Conservation (phyloP, 116 monocot genomes). For the Iris pallida region DNA sequence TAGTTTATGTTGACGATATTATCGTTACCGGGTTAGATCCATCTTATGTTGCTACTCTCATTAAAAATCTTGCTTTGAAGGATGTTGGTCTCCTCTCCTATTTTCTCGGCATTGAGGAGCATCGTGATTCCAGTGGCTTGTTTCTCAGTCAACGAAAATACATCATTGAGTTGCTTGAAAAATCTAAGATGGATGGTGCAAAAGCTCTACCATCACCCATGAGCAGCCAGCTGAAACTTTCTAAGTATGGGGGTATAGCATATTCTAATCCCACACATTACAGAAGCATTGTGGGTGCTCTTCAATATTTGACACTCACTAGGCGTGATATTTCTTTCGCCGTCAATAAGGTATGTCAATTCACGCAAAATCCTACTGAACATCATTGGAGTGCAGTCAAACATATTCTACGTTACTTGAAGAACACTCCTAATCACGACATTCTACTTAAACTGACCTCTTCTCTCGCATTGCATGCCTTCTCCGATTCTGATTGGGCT, state of each 20-base stretch:
- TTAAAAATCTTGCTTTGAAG: not conserved
- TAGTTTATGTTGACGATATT: conserved; percentile 18
- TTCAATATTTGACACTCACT: conserved; percentile 8
- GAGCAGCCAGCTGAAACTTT: not conserved
- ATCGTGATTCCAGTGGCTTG: not conserved
- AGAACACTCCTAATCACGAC: not conserved
- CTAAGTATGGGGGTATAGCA: not conserved
- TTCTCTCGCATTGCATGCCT: not conserved
- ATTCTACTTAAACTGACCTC: not conserved
- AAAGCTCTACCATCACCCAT: not conserved
- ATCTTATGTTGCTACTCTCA: not conserved
- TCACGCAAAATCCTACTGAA: not conserved
- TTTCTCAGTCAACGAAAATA: not conserved
- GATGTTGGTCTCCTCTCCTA: not conserved
- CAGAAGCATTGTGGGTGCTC: conserved; percentile 4
- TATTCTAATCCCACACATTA: not conserved
- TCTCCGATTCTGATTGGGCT: conserved; percentile 12
- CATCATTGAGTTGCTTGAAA: not conserved
- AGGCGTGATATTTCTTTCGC: conserved; percentile 6
- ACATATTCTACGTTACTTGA: conserved; percentile 7
- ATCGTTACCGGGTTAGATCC: not conserved
- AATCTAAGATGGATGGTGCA: not conserved
- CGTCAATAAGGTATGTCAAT: conserved; percentile 8
- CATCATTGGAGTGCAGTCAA: conserved; percentile 6
- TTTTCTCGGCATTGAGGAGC: not conserved